Evolutionary conservation across 1,139 yeast species (phyloP), one percentile per base, ranked within the genome.

Genomic region (Wickerhamomyces sp.): DNA sequence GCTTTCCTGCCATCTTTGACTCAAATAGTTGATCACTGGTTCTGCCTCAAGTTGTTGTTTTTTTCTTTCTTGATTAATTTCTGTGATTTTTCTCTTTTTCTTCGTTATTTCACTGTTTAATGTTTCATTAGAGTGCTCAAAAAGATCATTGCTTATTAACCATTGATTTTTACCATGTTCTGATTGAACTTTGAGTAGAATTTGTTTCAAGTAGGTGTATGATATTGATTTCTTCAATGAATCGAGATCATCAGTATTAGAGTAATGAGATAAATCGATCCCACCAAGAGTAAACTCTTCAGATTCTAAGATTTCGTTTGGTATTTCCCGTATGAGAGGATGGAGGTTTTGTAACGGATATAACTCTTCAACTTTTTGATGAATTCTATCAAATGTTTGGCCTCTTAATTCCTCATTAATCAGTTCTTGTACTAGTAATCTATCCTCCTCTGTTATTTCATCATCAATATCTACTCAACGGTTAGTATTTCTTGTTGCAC

Each of bases 1-100:
- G 6, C 58, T 46, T n/a, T 51, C 54, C 10, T 30, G 37, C 55
- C 60, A 55, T 44, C 58, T 48, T 26, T 53, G 43, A 1, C 47
- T 43, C 9, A 58, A 41, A 34, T 53, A 56, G 26, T 48, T 52
- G 15, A 55, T 26, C 4, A 49, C 48, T 2, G 53, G 50, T 26
- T 51, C 48, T 6, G 33, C 43, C n/a, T 53, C 58, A 3, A 26
- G 8, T 36, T 51, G 54, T 5, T 39, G 18, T 2, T 15, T 30
- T 27, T 50, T 45, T 33, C 62, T 48, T 35, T 49, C 45, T 2
- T 37, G n/a, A 29, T 55, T 57, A n/a, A 54, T 37, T 3, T 43
- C 49, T 10, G 52, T 44, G 27, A 56, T 51, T 27, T 51, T 47
- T 41, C 50, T 41, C 37, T 44, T 54, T 39, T 53, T 56, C 9